These are phyloP conservation scores for Tetracladium maxilliforme DNA, from an alignment of 2,329 filamentous ascomycete species.

Conservation along the genomic window DNA sequence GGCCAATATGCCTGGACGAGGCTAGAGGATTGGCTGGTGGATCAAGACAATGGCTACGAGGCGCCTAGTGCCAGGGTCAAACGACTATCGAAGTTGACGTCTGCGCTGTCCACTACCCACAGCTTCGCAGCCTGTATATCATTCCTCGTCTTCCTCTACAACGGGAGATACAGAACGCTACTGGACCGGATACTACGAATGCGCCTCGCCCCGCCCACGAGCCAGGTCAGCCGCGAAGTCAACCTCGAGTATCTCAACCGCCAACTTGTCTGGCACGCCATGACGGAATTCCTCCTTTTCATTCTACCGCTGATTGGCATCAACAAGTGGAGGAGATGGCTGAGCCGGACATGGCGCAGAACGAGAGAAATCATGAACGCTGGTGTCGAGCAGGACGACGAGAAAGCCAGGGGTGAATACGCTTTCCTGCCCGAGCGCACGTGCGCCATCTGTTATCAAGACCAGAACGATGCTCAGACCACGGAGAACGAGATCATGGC, in stretches of 20 bases:
- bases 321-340: conserved; percentile 79
- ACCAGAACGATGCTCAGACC: conserved; percentile 61
- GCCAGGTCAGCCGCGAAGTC: conserved; percentile 77
- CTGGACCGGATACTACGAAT: conserved; percentile 75
- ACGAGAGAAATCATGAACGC: conserved; percentile 50
- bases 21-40: conserved; percentile 77
- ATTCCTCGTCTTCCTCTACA: conserved; percentile 81
- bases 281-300: conserved; percentile 96
- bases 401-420: conserved; percentile 54
- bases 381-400: conserved; percentile 30
- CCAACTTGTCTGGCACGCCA: conserved; percentile 98
- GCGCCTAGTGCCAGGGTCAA: conserved; percentile 34
- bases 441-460: conserved; percentile 92
- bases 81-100: conserved; percentile 55
- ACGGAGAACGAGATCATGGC: conserved; percentile 65
- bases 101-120: conserved; percentile 55
- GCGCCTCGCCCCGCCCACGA: conserved; percentile 71
- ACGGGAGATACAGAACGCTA: conserved; percentile 81
- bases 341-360: conserved; percentile 75
- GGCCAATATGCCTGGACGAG: conserved; percentile 84
- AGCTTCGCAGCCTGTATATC: conserved; percentile 70
- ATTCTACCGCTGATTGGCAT: conserved; percentile 94
- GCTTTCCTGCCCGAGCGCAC: conserved; percentile 83
- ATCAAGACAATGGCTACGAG: conserved; percentile 62
- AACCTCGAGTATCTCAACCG: conserved; percentile 96